A percentile compares a stretch with the other conserved stretches of the same genome.
Evolutionary conservation across 1,284 basidiomycete genomes (phyloP).

Genomic region (Singerocomus rubriflavus): DNA sequence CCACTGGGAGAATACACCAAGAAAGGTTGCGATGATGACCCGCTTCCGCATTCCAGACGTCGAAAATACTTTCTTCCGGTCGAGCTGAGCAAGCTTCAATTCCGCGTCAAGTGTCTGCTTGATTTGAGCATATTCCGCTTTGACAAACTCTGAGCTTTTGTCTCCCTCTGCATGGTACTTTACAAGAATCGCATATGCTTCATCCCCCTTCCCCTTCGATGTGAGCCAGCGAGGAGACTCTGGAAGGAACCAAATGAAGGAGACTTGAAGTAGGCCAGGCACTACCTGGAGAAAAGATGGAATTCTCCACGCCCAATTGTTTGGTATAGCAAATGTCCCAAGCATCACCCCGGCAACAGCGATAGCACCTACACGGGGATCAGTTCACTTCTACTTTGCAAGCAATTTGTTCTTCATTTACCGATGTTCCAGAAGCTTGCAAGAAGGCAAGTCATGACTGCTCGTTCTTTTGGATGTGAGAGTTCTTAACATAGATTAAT

Average conservation of each 20-base stretch:
- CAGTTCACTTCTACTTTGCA: neutral
- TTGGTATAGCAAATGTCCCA: slow-evolving; percentile 38
- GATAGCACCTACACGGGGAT: slow-evolving; percentile 7
- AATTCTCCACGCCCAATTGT: slow-evolving; percentile 41
- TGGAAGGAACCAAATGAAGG: slow-evolving; percentile 33
- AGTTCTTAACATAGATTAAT: slow-evolving; percentile 22
- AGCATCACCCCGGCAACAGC: slow-evolving; percentile 3
- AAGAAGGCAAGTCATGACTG: slow-evolving; percentile 13
- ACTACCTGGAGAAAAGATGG: slow-evolving; percentile 41
- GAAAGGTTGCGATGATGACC: slow-evolving; percentile 2
- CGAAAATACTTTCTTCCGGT: neutral
- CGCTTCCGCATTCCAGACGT: too few species aligned
- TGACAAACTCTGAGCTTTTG: too few species aligned
- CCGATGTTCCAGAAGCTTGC: slow-evolving; percentile 7
- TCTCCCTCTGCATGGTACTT: too few species aligned
- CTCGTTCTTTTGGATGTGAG: slow-evolving; percentile 24
- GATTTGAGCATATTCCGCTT: slow-evolving; percentile 36
- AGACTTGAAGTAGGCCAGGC: neutral
- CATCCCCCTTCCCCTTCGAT: slow-evolving; percentile 45
- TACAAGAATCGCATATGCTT: slow-evolving; percentile 20
- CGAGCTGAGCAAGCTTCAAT: slow-evolving; percentile 2
- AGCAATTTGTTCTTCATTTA: neutral
- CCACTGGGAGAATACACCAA: slow-evolving; percentile 51
- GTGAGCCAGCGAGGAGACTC: slow-evolving; percentile 64
- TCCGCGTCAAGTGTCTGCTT: slow-evolving; percentile 39